These are phyloP conservation scores for Conticribra guillardii DNA, from an alignment of 108 stramenopile species.

Conservation along the genomic window DNA sequence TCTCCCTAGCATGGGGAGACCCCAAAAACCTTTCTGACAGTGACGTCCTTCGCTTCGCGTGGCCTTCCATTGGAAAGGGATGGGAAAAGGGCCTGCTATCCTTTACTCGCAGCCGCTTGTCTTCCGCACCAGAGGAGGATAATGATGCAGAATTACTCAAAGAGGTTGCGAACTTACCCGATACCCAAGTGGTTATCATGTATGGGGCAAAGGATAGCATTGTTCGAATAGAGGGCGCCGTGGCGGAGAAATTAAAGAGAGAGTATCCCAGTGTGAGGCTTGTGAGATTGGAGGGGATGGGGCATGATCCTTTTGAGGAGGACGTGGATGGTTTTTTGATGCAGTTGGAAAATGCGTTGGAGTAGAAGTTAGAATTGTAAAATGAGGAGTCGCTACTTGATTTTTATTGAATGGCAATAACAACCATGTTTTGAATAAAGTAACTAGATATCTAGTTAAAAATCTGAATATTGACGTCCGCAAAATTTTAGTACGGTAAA, in stretches of 20 bases:
- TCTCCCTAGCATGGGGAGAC: slow-evolving; percentile 72
- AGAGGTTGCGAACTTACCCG: slow-evolving; percentile 44
- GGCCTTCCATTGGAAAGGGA: slow-evolving; percentile 81
- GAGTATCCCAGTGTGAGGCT: slow-evolving; percentile 35
- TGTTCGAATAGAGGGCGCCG: slow-evolving; percentile 34
- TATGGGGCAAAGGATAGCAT: slow-evolving; percentile 63
- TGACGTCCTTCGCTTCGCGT: slow-evolving; percentile 79
- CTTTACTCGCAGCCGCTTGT: slow-evolving; percentile 55
- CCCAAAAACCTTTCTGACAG: slow-evolving; percentile 53
- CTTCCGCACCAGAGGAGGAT: slow-evolving; percentile 1
- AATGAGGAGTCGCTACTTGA: too few relatives aligned
- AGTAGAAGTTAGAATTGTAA: slow-evolving; percentile 5
- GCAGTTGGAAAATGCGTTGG: slow-evolving; percentile 38
- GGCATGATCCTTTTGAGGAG: slow-evolving; percentile 89
- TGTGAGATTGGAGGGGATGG: slow-evolving; percentile 66
- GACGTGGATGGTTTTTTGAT: slow-evolving; percentile 56
- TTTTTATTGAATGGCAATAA: too few relatives aligned
- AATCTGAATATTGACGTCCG: too few relatives aligned
- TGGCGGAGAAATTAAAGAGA: slow-evolving; percentile 21
- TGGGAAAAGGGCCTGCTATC: slow-evolving; percentile 79
- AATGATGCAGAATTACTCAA: slow-evolving; percentile 54
- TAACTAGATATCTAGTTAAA: too few relatives aligned
- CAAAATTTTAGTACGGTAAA: too few relatives aligned
- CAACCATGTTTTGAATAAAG: too few relatives aligned
- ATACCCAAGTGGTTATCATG: slow-evolving; percentile 63